A percentile compares a stretch with the other conserved stretches of the same genome.
Conservation (phyloP, 1,139 yeast genomes). For the Candida tropicalis region DNA sequence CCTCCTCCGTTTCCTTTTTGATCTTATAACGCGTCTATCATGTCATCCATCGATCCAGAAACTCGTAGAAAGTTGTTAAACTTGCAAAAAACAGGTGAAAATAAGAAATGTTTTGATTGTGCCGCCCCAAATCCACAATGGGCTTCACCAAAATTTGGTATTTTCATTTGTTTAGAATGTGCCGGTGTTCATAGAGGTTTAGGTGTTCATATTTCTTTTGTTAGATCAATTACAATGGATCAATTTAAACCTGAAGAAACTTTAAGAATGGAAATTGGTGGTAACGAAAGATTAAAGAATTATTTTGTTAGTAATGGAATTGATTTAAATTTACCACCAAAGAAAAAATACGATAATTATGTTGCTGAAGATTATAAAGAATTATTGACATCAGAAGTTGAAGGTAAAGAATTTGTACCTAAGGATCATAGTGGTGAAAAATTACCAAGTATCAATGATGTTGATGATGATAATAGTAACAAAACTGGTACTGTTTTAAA, state of each 20-base stretch:
- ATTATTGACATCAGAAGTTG: constrained; percentile 71
- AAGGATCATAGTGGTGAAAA: constrained; percentile 61
- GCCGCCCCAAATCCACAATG: constrained; percentile 96
- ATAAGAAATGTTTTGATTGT: constrained; percentile 93
- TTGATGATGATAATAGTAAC: constrained; percentile 14
- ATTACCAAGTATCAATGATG: constrained; percentile 34
- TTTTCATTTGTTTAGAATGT: constrained; percentile 94
- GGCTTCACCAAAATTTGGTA: constrained; percentile 98
- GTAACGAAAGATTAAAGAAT: constrained; percentile 73
- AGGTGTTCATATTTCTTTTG: constrained; percentile 97
- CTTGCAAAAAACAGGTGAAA: constrained; percentile 78
- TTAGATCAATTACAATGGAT: constrained; percentile 95
- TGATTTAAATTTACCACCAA: constrained; percentile 63
- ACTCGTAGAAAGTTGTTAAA: constrained; percentile 79
- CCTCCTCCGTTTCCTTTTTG: constrained; percentile 30
- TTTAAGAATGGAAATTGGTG: constrained; percentile 91
- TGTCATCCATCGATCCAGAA: constrained; percentile 77
- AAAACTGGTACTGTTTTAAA: constrained; percentile 18
- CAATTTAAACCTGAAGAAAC: constrained; percentile 94
- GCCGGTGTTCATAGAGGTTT: constrained; percentile 96
- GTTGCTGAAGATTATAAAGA: constrained; percentile 96
- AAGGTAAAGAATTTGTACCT: constrained; percentile 71
- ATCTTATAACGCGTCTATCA: background rate
- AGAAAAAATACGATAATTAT: constrained; percentile 78
- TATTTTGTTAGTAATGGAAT: constrained; percentile 79